These are phyloP conservation scores for Solanum chiquidenum DNA, from an alignment of 257 asterid species.

Conservation along the genomic window DNA sequence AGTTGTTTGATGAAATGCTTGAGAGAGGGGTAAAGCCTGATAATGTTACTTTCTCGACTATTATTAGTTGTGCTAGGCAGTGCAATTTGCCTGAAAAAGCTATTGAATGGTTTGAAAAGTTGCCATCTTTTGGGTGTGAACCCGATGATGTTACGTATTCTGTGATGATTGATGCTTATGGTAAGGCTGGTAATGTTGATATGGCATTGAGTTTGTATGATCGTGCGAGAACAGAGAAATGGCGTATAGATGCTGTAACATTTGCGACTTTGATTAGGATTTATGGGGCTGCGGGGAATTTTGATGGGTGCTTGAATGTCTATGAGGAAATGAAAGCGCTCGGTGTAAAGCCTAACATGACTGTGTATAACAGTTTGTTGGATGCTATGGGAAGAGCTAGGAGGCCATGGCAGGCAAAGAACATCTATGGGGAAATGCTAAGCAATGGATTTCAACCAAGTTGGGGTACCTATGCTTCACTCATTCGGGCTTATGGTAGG, in stretches of 20 bases:
- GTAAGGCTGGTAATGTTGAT: constrained; percentile 65
- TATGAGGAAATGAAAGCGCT: constrained; percentile 92
- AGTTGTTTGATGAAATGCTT: constrained; percentile 53
- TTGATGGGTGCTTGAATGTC: constrained; percentile 85
- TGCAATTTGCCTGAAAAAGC: constrained; percentile 66
- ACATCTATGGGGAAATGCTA: constrained; percentile 58
- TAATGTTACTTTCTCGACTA: constrained; percentile 70
- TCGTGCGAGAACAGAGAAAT: constrained; percentile 68
- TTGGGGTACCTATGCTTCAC: constrained; percentile 70
- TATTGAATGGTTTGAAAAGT: constrained; percentile 81
- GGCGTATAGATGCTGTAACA: constrained; percentile 73
- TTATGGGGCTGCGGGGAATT: constrained; percentile 60
- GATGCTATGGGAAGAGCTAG: constrained; percentile 96
- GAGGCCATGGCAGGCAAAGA: constrained; percentile 91
- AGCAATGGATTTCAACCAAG: constrained; percentile 49
- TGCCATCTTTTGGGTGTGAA: constrained; percentile 57
- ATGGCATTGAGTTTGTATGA: constrained; percentile 71
- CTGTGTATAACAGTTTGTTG: constrained; percentile 61
- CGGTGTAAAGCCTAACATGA: constrained; percentile 44
- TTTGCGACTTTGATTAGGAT: constrained; percentile 63
- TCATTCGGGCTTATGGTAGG: constrained; percentile 62
- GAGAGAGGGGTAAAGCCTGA: constrained; percentile 69
- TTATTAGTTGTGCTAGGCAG: constrained; percentile 81
- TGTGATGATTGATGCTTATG: constrained; percentile 79
- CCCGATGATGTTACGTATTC: constrained; percentile 71